These are phyloP conservation scores for Chlorella sp. DNA, from an alignment of 139 green algal genomes.

Conservation along the genomic window DNA sequence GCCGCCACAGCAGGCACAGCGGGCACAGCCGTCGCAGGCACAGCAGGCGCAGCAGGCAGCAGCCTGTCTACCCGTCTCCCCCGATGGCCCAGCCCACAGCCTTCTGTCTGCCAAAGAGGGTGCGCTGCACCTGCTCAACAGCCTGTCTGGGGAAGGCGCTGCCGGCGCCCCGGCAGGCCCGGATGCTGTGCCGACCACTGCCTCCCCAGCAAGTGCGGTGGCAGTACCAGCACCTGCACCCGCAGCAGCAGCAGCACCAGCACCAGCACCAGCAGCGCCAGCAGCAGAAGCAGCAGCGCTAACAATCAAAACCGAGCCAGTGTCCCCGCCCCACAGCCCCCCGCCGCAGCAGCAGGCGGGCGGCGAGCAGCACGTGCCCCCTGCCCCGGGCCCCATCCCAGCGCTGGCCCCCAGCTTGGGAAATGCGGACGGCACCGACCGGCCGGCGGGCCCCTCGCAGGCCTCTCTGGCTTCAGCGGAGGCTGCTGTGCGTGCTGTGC, in stretches of 20 bases:
- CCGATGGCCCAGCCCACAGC: neutral
- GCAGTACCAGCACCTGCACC: neutral
- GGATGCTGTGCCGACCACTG: neutral
- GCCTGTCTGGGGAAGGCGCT: neutral
- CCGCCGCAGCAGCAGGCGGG: no score
- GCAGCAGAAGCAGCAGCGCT: neutral
- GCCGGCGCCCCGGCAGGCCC: neutral
- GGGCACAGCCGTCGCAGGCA: constrained; percentile 27
- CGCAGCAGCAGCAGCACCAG: constrained; percentile 27
- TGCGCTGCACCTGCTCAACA: neutral
- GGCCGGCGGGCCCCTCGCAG: neutral
- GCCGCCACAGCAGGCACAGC: constrained; percentile 33
- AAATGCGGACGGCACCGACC: neutral
- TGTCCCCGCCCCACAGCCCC: no score
- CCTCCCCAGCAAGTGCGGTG: neutral
- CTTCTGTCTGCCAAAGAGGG: neutral
- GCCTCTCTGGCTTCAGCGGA: neutral
- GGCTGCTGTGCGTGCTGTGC: neutral
- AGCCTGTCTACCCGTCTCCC: neutral
- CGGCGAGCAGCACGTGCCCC: no score
- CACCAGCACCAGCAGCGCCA: neutral
- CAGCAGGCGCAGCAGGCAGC: neutral
- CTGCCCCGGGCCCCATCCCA: neutral
- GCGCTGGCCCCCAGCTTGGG: neutral
- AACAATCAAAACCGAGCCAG: neutral